Base-by-base conservation (phyloP, 768 basidiomycete species). In the Suillus luteus region DNA sequence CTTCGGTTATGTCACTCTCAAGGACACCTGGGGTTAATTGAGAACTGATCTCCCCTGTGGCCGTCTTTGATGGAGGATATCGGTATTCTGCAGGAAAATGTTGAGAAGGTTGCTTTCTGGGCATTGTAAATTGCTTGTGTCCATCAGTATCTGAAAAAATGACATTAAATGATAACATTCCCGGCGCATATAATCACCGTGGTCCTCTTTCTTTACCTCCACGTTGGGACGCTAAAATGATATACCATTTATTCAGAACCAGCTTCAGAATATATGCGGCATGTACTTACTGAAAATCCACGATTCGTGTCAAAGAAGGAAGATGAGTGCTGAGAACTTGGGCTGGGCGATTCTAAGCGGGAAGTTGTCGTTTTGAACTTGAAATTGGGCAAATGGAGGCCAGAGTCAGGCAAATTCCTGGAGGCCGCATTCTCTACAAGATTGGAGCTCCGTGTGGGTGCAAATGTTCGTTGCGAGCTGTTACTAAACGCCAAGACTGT, bases 151-250 rank as follows among this genome's bases (percentile, higher is more conserved):
- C 66, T 69, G 40, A 55, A 55, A 52, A 64, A 37, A 46, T 15
- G 55, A 57, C 52, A 44, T 33, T 17, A 10, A 22, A 41, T 19
- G 1, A 27, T 19, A 41, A 19, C 22, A 41, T 12, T 51, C 3
- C 19, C 37, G 27, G 57, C 64, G 69, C 66, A 70, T 71, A 73
- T 60, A 71, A 68, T 5, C 64, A 76, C 74, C 74, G 33, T 58
- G 51, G 55, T 62, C 55, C 10, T 69, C 67, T 8, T 66, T 64
- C 19, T 58, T 62, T 17, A 60, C 43, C 14, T 41, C 57, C 24
- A 27, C 38, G 17, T 41, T 41, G 11, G 24, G 57, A 31, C 57
- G 57, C 57, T 58, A 27, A 2, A 59, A 62, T 38, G 31, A 31
- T 12, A 41, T 9, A 27, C 1, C n/a, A 19, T 17, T 5, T 22